Evolutionary conservation across 2,329 filamentous ascomycete species (phyloP), one percentile per base, ranked within the genome.

Genomic region (Diaporthe aspalathi): DNA sequence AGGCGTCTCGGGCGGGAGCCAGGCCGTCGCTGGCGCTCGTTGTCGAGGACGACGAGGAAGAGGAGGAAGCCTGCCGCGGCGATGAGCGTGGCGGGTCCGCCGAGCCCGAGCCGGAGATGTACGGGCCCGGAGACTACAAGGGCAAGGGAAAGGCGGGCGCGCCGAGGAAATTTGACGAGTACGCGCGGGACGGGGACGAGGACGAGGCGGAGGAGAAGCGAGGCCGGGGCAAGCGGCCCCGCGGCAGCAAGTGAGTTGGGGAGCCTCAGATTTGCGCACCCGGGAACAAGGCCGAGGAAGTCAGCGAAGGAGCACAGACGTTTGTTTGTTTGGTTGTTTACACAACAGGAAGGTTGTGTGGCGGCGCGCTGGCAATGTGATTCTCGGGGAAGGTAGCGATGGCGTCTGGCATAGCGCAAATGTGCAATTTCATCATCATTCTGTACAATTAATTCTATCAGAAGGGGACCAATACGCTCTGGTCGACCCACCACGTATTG

Each of bases 401-500:
- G 60, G 60, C 45, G 45, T 63, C 12, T 5, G 22, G 43, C 43
- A 32, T 12, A 24, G 3, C 12, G 11, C n/a, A 50, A 38, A 38
- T 50, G 60, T 65, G 24, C n/a, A 27, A 24, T 32, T 22, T 40
- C 12, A 50, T 65, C 12, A 50, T 65, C 12, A 65, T 49, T 65
- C 8, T 65, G 45, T 38, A 49, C 27, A 49, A 49, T n/a, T 50
- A 49, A 56, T 27, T 57, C n/a, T 22, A 40, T 56, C 62, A 73
- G 35, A 73, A 71, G 24, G 72, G 72, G 49, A 72, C 72, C 40
- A 74, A 68, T 1, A 75, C 72, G 29, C 72, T 73, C 43, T 71
- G 72, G 50, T 76, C 75, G 22, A 76, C 66, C 75, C 75, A 76
- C 47, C 57, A 73, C 17, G 68, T 68, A 22, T 76, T 73, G 35